Base-by-base conservation (phyloP, 345 rosid species). In the Euphorbia peplus region DNA sequence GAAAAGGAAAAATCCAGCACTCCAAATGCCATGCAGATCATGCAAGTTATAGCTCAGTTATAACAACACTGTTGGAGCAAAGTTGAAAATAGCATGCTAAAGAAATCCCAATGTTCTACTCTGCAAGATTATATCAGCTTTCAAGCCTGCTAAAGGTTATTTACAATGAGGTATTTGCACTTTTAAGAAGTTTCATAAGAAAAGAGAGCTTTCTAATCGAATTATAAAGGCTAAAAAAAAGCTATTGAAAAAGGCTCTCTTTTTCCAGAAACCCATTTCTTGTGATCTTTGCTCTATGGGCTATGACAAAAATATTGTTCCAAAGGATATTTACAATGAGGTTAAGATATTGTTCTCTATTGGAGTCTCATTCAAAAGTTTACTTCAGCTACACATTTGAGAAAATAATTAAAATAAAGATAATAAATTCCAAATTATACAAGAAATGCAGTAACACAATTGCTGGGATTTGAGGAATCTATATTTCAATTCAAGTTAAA, bases 401-500 rank as follows among this genome's bases (percentile, higher is more conserved):
- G 18, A 46, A 7, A 44, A 35, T 32, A 57, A 29, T 3, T 66
- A 35, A 32, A 64, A 29, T 37, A 14, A 44, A 48, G 18, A 29
- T 26, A 29, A 46, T 44, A 53, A 14, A 39, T 56, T 37, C 25
- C 18, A 35, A 47, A 29, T 8, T 60, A 60, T 0, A 10, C 0
- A 13, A 56, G 54, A 15, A 42, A 52, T 35, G 35, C 24, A 42
- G 11, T 10, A 24, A 29, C 28, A n/a, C 19, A 44, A 59, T 52
- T 42, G 28, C 21, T 21, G 29, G 62, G 19, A 26, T 68, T 24
- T 30, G 21, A 6, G 50, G 24, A 25, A 62, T 4, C 24, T 9
- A 60, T 52, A 52, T 29, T 52, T 39, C 41, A 50, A 66, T 15
- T 64, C 26, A 73, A 67, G 60, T 54, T 24, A 8, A 24, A 64